Evolutionary conservation across 2,329 filamentous ascomycete species (phyloP), one percentile per base, ranked within the genome.

Genomic region (Arthrinium phaeospermum): DNA sequence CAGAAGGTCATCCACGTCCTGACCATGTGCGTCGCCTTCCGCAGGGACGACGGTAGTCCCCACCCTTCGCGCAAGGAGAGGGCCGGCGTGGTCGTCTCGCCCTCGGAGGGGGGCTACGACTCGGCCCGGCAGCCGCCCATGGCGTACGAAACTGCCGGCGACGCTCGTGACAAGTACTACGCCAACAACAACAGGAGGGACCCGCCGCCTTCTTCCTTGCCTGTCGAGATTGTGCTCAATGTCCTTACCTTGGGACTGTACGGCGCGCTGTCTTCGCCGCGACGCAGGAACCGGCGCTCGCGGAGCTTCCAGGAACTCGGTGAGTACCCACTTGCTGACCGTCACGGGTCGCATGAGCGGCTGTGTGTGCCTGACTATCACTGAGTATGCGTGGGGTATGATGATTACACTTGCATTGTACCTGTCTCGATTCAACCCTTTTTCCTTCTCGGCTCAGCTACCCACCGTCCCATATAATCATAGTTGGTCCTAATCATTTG

Each of bases 1-100:
- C 68, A 49, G 27, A 74, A 72, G 71, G 53, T 71, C 19, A 30
- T 51, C 6, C 47, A 71, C 67, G 13, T 72, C 14, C 14, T 74
- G 24, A 72, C 72, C 2, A 72, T 74, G 70, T 72, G 74, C n/a
- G 30, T 75, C 7, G n/a, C 72, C 45, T 75, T 71, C 67, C 71
- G 30, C 13, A 68, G n/a, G 67, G 57, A 34, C 3, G 57, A 64
- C 57, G 57, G 57, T 19, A n/a, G 57, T 12, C 57, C 57, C 4
- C n/a, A 10, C 8, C 30, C 57, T n/a, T 64, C 57, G 19, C 57
- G n/a, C 34, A 64, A 41, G 57, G 57, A 64, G 19, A 22, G 34
- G 19, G 22, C 53, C 16, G 53, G 53, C 2, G 4, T 8, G 3
- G 14, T 24, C 10, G 30, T 8, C 7, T 1, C 34, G 3, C 22